Base-by-base conservation (phyloP, 1,284 basidiomycete species). In the Ustilago vetiveriae region DNA sequence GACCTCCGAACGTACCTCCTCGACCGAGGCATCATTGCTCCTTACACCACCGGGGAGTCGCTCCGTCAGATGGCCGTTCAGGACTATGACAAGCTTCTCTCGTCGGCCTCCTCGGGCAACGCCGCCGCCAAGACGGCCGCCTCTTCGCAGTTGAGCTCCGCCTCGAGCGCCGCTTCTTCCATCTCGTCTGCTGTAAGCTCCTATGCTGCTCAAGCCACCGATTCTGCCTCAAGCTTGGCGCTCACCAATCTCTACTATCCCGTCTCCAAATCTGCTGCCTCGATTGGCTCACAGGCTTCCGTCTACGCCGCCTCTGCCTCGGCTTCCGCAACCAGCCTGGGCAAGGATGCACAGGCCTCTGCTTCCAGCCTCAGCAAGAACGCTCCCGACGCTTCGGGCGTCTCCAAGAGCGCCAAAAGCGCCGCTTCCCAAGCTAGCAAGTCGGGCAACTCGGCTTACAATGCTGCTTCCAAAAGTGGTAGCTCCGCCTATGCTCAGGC, bases 21-120 rank as follows among this genome's bases (percentile, higher is more conserved):
- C 17, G 79, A 82, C 48, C 74, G 78, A 14, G 79, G 79, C 58
- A 72, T 81, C 55, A 66, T 81, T 24, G 73, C 80, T 14, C 80
- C 80, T 36, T 65, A 66, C 46, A 70, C 70, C 32, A 79, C 69
- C 7, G 59, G 65, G 37, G 80, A 82, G 57, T 65, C 79, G 60
- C 72, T 82, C 10, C 72, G 76, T 17, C 57, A 64, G 49, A 50
- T 79, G 32, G 80, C 80, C 45, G 67, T 73, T 49, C 65, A 75
- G 44, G 76, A 81, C 69, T 80, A 78, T 48, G 40, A 59, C 50
- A 64, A 62, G 55, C 45, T 81, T 29, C 33, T 48, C 24, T 56
- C 59, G 14, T 63, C 57, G 6, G 72, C 63, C n/a, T 60, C 56
- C 6, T 64, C 68, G 10, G 52, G 27, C 27, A 32, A 64, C 9